These are phyloP conservation scores for Psilocybe mexicana DNA, from an alignment of 1,284 basidiomycete genomes.

Conservation along the genomic window DNA sequence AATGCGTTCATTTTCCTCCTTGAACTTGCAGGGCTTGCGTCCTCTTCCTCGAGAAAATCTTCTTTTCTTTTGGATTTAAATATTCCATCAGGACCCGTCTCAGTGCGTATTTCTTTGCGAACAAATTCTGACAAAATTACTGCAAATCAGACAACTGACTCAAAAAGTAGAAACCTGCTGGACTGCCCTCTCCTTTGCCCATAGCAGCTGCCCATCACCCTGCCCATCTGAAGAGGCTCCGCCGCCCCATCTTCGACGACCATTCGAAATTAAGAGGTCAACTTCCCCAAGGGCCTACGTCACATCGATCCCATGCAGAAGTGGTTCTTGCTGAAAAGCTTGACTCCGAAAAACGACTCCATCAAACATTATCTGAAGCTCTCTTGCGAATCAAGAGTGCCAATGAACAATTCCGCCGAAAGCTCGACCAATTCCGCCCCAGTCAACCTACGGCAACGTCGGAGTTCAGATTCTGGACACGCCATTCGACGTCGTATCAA, in stretches of 20 bases:
- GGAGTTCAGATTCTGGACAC: constrained; percentile 10
- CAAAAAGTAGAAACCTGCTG: not conserved
- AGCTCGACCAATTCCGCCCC: not conserved
- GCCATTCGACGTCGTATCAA: not conserved
- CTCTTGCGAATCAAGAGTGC: constrained; percentile 19
- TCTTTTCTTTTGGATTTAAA: not conserved
- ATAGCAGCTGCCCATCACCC: constrained; percentile 53
- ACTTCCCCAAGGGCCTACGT: not conserved
- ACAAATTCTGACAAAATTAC: not conserved
- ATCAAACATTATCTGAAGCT: constrained; percentile 25
- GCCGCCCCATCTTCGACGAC: constrained; percentile 26
- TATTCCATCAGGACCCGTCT: not conserved
- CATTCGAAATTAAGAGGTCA: constrained; percentile 2
- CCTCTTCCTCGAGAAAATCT: not conserved
- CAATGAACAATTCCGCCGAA: constrained; percentile 15
- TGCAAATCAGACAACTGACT: not conserved
- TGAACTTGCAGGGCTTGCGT: constrained; percentile 31
- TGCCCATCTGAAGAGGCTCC: constrained; percentile 32
- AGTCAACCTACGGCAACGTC: constrained; percentile 6
- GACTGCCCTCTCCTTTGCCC: constrained; percentile 34
- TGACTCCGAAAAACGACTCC: constrained; percentile 23
- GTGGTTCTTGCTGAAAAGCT: constrained; percentile 21
- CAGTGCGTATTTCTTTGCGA: not conserved
- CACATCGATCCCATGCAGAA: constrained; percentile 18
- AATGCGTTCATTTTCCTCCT: constrained; percentile 35